These are phyloP conservation scores for Mortierella sp. DNA, from an alignment of 371 early-diverging fungal species.

Conservation along the genomic window DNA sequence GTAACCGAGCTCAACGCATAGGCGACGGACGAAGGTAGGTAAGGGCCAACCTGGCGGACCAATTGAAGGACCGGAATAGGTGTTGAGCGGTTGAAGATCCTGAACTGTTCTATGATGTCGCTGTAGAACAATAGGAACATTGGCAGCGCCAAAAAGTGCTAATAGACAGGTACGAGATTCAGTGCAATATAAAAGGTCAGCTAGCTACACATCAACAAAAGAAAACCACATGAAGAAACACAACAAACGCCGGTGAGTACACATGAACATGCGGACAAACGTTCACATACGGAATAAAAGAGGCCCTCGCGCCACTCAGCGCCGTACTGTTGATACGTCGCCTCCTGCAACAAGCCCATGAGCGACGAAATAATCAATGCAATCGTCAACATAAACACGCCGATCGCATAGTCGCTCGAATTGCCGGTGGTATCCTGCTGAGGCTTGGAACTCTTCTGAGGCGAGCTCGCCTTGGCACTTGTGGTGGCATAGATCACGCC, in stretches of 20 bases:
- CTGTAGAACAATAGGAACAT: conserved; percentile 79
- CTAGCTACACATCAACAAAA: not conserved
- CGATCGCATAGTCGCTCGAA: conserved; percentile 74
- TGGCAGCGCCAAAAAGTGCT: conserved; percentile 87
- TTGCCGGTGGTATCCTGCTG: conserved; percentile 27
- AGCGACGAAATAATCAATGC: conserved; percentile 85
- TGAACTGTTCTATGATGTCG: conserved; percentile 71
- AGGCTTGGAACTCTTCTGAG: not conserved
- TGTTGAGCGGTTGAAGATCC: conserved; percentile 66
- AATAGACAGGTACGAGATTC: not conserved
- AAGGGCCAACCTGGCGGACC: conserved; percentile 49
- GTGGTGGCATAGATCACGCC: conserved; percentile 72
- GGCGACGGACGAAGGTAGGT: conserved; percentile 40
- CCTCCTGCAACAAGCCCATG: conserved; percentile 88
- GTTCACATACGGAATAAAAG: conserved; percentile 81
- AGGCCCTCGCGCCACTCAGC: conserved; percentile 92
- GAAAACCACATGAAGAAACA: not conserved
- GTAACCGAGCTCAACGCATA: conserved; percentile 45
- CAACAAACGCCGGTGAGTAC: not conserved
- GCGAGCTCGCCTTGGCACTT: conserved; percentile 41
- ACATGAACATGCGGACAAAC: too few species aligned
- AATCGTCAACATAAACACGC: conserved; percentile 77
- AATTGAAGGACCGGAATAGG: conserved; percentile 60
- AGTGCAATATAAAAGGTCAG: not conserved
- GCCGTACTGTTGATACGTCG: conserved; percentile 84